A percentile compares a stretch with the other conserved stretches of the same genome.
Conservation (phyloP, 495 filamentous ascomycete genomes). For the Xylaria acuta region DNA sequence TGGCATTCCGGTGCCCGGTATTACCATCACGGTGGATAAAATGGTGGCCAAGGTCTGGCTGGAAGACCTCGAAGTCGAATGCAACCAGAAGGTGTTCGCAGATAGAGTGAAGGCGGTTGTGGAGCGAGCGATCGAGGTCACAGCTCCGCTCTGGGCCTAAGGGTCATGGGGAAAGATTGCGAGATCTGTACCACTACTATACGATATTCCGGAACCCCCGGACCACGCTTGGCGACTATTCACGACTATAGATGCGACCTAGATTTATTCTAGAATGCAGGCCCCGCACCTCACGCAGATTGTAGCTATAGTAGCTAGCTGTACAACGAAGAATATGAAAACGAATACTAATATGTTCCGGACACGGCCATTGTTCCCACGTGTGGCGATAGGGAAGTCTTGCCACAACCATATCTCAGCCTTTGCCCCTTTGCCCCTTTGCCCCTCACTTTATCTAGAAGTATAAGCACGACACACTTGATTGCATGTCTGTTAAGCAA, state of each 20-base stretch:
- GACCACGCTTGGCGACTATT: background rate
- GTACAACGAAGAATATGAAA: background rate
- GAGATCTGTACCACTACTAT: slow-evolving; percentile 13
- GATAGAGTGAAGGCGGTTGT: slow-evolving; percentile 88
- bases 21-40: slow-evolving; percentile 87
- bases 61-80: slow-evolving; percentile 89
- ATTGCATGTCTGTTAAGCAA: background rate
- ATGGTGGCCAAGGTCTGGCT: slow-evolving; percentile 89
- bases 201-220: background rate
- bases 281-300: background rate
- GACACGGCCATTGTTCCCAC: background rate
- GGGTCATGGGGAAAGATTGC: background rate
- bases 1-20: slow-evolving; percentile 86
- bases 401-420: background rate
- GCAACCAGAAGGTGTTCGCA: slow-evolving; percentile 70
- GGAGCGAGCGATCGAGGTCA: slow-evolving; percentile 89
- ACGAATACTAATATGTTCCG: background rate
- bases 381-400: background rate
- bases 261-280: background rate
- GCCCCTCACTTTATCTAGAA: background rate
- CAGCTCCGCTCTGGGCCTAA: slow-evolving; percentile 71
- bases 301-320: background rate
- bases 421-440: slow-evolving; percentile 11
- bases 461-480: background rate
- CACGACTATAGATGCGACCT: background rate